phyloP scores from a whole-genome alignment of 1,284 basidiomycete species.

The Tilletiopsis washingtonensis region DNA sequence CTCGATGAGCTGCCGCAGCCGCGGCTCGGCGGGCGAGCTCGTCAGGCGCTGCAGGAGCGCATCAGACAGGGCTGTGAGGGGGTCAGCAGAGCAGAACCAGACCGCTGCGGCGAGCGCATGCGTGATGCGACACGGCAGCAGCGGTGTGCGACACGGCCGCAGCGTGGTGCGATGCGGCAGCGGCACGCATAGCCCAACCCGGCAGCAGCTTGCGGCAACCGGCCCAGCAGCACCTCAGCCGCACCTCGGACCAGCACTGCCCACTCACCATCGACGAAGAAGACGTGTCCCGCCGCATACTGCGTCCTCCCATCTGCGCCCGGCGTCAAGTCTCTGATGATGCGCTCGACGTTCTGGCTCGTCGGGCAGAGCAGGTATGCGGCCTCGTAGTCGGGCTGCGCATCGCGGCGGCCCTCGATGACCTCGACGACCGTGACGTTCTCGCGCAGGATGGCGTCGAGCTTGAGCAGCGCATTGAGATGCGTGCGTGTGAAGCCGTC shows the following conservation, averaged over 20 bases:
- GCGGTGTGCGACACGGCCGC: too few relatives aligned
- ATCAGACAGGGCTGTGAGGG: conserved; percentile 24
- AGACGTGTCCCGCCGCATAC: conserved; percentile 82
- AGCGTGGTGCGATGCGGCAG: too few relatives aligned
- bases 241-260: not conserved
- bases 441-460: conserved; percentile 53
- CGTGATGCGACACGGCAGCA: too few relatives aligned
- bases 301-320: conserved; percentile 47
- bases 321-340: conserved; percentile 55
- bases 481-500: conserved; percentile 83
- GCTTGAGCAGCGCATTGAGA: conserved; percentile 77
- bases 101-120: too few relatives aligned
- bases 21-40: conserved; percentile 37
- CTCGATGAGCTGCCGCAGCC: conserved; percentile 41
- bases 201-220: too few relatives aligned
- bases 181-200: too few relatives aligned
- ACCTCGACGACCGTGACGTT: conserved; percentile 43
- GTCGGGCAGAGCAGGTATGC: conserved; percentile 87
- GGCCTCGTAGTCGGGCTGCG: conserved; percentile 35
- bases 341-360: conserved; percentile 79
- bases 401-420: conserved; percentile 31
- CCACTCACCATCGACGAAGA: conserved; percentile 81
- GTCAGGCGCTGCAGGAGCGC: conserved; percentile 38
- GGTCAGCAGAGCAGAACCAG: too few relatives aligned
- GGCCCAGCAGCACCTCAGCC: not conserved